Percentiles rank a stretch among this genome's conserved stretches.
These are phyloP conservation scores for Isabelozyma heimii DNA, from an alignment of 805 yeast species.

Conservation along the genomic window DNA sequence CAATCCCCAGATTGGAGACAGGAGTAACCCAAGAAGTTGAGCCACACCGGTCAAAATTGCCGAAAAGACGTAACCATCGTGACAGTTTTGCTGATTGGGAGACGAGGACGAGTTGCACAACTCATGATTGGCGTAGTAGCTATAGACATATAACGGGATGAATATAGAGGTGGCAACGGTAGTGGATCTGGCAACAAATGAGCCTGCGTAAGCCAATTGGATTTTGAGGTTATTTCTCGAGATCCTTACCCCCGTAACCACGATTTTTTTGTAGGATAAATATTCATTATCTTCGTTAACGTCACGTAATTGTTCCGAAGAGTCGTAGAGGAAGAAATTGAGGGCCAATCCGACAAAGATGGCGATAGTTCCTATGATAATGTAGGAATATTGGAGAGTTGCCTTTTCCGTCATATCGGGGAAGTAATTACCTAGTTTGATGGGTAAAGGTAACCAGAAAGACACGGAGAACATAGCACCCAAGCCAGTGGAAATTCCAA, in stretches of 20 bases:
- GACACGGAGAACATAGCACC: conserved; percentile 68
- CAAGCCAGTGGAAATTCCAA: conserved; percentile 61
- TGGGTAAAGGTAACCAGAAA: conserved; percentile 55
- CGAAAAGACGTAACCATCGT: conserved; percentile 61
- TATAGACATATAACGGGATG: conserved; percentile 61
- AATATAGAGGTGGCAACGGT: conserved; percentile 58
- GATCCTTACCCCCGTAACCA: conserved; percentile 46
- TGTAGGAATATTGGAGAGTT: conserved; percentile 49
- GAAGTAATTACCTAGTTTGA: conserved; percentile 38
- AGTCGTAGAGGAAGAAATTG: conserved; percentile 44
- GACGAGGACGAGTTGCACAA: conserved; percentile 15
- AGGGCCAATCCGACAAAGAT: conserved; percentile 37
- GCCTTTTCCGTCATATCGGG: conserved; percentile 34
- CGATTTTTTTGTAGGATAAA: conserved; percentile 35
- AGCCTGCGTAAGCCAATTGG: conserved; percentile 57
- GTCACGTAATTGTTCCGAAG: conserved; percentile 23
- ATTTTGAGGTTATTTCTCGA: conserved; percentile 47
- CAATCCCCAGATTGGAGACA: conserved; percentile 65
- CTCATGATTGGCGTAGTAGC: conserved; percentile 40
- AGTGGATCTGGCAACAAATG: conserved; percentile 61
- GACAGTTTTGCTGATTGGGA: conserved; percentile 42
- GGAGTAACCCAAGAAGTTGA: conserved; percentile 52
- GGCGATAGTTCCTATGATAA: conserved; percentile 44
- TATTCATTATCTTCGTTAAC: conserved; percentile 23
- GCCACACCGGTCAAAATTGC: conserved; percentile 71